These are phyloP conservation scores for Magnusiomyces ingens DNA, from an alignment of 1,139 yeast species.

Conservation along the genomic window DNA sequence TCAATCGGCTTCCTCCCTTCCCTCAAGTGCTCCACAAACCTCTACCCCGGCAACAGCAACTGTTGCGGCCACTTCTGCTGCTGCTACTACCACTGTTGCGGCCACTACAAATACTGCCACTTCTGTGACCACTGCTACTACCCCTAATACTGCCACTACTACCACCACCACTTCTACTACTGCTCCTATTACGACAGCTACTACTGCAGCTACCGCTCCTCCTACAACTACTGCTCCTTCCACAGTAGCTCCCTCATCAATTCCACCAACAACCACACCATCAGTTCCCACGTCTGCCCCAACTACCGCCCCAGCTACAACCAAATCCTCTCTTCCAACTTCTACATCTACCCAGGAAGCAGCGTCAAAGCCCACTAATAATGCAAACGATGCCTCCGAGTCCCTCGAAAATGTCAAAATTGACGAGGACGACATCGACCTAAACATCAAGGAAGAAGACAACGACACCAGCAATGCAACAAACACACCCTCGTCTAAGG, in stretches of 20 bases:
- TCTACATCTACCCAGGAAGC: too few relatives aligned
- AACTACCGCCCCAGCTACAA: too few relatives aligned
- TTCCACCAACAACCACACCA: too few relatives aligned
- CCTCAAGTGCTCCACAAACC: too few relatives aligned
- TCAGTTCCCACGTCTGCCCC: too few relatives aligned
- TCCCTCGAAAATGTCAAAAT: conserved; percentile 5
- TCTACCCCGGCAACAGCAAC: not conserved
- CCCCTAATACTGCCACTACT: not conserved
- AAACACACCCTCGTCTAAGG: not conserved
- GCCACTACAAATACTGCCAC: not conserved
- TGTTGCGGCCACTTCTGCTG: not conserved
- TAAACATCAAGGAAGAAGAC: not conserved
- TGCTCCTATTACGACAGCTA: not conserved
- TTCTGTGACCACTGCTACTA: not conserved
- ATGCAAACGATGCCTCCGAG: not conserved
- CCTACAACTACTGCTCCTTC: too few relatives aligned
- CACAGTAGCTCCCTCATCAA: too few relatives aligned
- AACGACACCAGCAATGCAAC: not conserved
- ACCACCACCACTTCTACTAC: not conserved
- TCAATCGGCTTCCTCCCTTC: too few relatives aligned
- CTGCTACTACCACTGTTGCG: not conserved
- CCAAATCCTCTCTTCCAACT: too few relatives aligned
- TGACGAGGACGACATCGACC: conserved; percentile 6
- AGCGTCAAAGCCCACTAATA: too few relatives aligned
- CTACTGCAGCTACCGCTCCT: not conserved